Evolutionary conservation across 495 filamentous ascomycete genomes (phyloP), one percentile per base, ranked within the genome.

Genomic region (Penicillium robsamsonii): DNA sequence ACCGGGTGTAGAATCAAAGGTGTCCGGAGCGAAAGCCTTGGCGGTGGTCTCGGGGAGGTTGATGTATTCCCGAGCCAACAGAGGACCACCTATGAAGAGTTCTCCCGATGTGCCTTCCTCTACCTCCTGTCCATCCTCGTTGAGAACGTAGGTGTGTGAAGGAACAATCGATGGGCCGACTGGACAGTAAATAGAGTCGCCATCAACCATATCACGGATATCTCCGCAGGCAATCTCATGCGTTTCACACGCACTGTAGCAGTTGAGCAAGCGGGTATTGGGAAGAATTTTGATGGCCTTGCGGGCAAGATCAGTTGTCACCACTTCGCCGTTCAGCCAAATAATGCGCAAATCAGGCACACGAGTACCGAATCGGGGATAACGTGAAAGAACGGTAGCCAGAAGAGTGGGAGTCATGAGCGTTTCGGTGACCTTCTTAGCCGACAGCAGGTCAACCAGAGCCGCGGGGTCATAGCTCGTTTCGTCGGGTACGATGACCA

Each of bases 31-130:
- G 66, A 96, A 96, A 0, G 87, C 84, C 43, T 79, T 75, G 13
- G 79, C 75, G 0, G 88, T 96, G n/a, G 88, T 81, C 45, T 95
- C 88, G 0, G 84, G 84, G 8, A 89, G 80, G 61, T 95, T 94
- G 30, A 97, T 75, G 60, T 97, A 97, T 43, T 83, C 89, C 46
- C 82, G 77, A 2, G 92, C 91, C 17, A 96, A 78, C 59, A 96
- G 87, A 25, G 78, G 67, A 0, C 93, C 93, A 6, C 90, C 93
- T 18, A 97, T 73, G 22, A 84, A 89, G 17, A 97, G 79, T 66
- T 97, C 93, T 13, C 93, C 93, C 6, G 84, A 66, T 44, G 86
- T 79, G 0, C 90, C 91, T 0, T 77, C 48, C 8, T 87, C 84
- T 0, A 86, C 79, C 61, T 70, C 67, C 24, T 85, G 69, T 4